phyloP scores from a whole-genome alignment of 1,139 yeast genomes.

The Kodamaea derodonti region DNA sequence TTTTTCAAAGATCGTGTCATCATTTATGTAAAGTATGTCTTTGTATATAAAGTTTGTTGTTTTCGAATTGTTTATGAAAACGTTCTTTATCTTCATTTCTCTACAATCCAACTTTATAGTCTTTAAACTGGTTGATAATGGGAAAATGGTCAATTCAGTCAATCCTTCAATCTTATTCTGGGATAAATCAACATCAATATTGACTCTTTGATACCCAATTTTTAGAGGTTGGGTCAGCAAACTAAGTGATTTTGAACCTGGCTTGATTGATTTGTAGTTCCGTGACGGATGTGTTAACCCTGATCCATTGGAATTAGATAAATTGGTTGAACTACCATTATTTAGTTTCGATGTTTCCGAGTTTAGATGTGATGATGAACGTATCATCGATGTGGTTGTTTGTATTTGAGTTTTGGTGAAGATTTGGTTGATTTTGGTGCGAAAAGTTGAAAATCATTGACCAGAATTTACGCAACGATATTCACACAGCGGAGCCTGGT shows the following conservation, averaged over 20 bases:
- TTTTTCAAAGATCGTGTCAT: slow-evolving; percentile 25
- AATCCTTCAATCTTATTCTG: slow-evolving; percentile 56
- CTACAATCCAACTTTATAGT: slow-evolving; percentile 75
- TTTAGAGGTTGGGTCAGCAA: slow-evolving; percentile 42
- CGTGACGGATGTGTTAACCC: slow-evolving; percentile 7
- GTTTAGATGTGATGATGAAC: slow-evolving; percentile 18
- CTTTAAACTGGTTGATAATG: slow-evolving; percentile 57
- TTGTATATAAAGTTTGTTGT: slow-evolving; percentile 35
- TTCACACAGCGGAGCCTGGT: no score
- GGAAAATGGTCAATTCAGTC: slow-evolving; percentile 79
- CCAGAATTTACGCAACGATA: no score
- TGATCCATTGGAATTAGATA: slow-evolving; percentile 6
- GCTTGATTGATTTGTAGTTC: slow-evolving; percentile 8
- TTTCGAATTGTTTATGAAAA: slow-evolving; percentile 51
- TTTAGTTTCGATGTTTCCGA: slow-evolving; percentile 2
- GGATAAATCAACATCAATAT: slow-evolving; percentile 62
- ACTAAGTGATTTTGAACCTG: slow-evolving; percentile 18
- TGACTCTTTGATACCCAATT: slow-evolving; percentile 67
- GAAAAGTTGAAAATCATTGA: no score
- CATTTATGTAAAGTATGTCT: slow-evolving; percentile 38
- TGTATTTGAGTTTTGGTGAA: no score
- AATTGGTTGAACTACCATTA: slow-evolving; percentile 2
- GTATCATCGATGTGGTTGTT: slow-evolving; percentile 13
- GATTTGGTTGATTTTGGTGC: no score
- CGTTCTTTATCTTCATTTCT: slow-evolving; percentile 62